Conservation (phyloP, 805 yeast species). For the Yamadazyma kitorensis region DNA sequence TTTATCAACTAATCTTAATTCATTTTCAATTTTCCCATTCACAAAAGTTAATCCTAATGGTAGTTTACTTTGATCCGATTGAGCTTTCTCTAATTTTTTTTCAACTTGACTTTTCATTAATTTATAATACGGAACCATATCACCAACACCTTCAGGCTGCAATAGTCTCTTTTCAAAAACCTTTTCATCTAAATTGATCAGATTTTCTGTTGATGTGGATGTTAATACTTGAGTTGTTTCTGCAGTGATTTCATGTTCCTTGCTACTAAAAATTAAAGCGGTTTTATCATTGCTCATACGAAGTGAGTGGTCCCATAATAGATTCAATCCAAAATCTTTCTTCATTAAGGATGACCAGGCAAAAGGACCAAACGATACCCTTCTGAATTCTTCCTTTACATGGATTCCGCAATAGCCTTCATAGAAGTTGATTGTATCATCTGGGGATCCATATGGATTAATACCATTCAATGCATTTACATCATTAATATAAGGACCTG, state of each 20-base stretch:
- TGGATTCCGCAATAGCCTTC: slow-evolving; percentile 31
- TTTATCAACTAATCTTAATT: slow-evolving; percentile 27
- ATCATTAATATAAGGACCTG: not conserved
- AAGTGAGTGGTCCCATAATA: slow-evolving; percentile 31
- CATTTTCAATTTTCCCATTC: slow-evolving; percentile 29
- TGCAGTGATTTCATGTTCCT: slow-evolving; percentile 17
- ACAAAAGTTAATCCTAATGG: slow-evolving; percentile 33
- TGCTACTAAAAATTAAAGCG: slow-evolving; percentile 20
- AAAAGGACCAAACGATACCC: slow-evolving; percentile 37
- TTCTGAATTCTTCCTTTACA: slow-evolving; percentile 22
- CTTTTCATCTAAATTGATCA: slow-evolving; percentile 16
- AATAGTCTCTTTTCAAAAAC: slow-evolving; percentile 29
- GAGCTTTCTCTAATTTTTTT: slow-evolving; percentile 13
- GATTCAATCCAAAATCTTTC: slow-evolving; percentile 29
- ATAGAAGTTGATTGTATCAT: slow-evolving; percentile 35
- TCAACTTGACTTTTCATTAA: slow-evolving; percentile 17
- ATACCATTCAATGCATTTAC: slow-evolving; percentile 15
- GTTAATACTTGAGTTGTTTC: slow-evolving; percentile 23
- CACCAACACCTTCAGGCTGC: slow-evolving; percentile 33
- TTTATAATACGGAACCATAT: slow-evolving; percentile 31
- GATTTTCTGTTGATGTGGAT: slow-evolving; percentile 5
- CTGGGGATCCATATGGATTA: slow-evolving; percentile 22
- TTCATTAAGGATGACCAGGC: slow-evolving; percentile 37
- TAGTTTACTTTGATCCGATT: slow-evolving; percentile 16
- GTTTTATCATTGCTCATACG: slow-evolving; percentile 18